A percentile compares a stretch with the other conserved stretches of the same genome.
Conservation (phyloP, 148 eudicot genomes). For the Drosera capensis region DNA sequence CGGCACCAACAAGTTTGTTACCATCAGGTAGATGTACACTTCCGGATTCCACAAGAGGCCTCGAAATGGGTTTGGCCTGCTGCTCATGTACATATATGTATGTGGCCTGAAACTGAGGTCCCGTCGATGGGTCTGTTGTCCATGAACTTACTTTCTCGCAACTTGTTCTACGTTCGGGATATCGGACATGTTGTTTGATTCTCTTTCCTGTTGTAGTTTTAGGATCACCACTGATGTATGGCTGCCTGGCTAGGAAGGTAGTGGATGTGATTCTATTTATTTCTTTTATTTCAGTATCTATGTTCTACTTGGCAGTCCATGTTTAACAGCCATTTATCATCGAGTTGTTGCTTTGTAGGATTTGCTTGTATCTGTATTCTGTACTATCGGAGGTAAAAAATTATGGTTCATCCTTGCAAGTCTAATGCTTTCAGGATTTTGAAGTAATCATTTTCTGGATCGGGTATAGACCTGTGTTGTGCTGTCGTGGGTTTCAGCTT, state of each 20-base stretch:
- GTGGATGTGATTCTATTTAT: constrained; percentile 7
- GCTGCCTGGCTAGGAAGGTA: constrained; percentile 9
- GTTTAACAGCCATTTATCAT: background rate
- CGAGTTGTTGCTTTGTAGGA: background rate
- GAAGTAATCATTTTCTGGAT: too few relatives aligned
- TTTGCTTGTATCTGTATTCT: too few relatives aligned
- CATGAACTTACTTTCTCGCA: background rate
- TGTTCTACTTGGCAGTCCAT: background rate
- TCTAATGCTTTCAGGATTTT: too few relatives aligned
- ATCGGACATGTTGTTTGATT: constrained; percentile 5
- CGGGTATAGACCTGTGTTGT: too few relatives aligned
- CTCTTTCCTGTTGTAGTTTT: constrained; percentile 5
- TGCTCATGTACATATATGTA: constrained; percentile 6
- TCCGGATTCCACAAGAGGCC: background rate
- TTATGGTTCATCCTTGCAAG: too few relatives aligned
- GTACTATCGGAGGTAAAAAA: too few relatives aligned
- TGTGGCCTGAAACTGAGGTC: constrained; percentile 4
- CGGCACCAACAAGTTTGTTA: constrained; percentile 13
- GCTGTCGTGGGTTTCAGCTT: too few relatives aligned
- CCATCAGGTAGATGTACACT: constrained; percentile 11
- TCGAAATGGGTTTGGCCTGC: constrained; percentile 1
- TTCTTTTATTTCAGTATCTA: background rate
- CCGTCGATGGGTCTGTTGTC: background rate
- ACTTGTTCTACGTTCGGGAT: constrained; percentile 1
- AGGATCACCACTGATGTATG: constrained; percentile 7